Percentiles rank a stretch among this genome's conserved stretches.
phyloP scores from a whole-genome alignment of 208 protist species.

The Wallacemonas sp. region DNA sequence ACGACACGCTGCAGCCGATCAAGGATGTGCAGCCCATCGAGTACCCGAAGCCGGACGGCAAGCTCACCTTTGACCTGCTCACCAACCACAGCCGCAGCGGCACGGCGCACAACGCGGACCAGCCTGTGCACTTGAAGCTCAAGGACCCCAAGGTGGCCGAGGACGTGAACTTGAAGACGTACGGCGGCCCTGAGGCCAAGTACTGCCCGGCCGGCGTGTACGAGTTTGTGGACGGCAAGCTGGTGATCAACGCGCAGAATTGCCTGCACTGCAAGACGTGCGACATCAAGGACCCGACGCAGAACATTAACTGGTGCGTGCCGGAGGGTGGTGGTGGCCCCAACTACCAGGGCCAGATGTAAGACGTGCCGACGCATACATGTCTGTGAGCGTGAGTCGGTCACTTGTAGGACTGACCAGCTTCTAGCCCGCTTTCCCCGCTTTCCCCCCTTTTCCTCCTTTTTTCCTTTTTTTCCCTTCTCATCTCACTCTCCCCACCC shows the following conservation, averaged over 20 bases:
- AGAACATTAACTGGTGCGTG: conserved; percentile 97
- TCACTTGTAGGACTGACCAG: no score
- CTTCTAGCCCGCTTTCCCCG: background rate
- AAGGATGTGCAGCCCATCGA: conserved; percentile 84
- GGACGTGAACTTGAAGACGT: conserved; percentile 87
- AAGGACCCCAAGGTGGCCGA: conserved; percentile 69
- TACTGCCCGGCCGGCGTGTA: conserved; percentile 98
- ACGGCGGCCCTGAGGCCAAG: conserved; percentile 92
- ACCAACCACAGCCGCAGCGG: conserved; percentile 94
- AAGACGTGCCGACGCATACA: conserved; percentile 18
- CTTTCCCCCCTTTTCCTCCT: background rate
- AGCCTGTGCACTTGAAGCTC: conserved; percentile 94
- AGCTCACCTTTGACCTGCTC: conserved; percentile 97
- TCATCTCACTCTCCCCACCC: background rate
- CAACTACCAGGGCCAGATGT: conserved; percentile 88
- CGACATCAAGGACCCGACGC: conserved; percentile 98
- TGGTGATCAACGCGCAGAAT: conserved; percentile 98
- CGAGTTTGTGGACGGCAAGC: conserved; percentile 87
- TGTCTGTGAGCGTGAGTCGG: no score
- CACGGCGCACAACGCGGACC: conserved; percentile 97
- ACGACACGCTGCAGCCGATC: conserved; percentile 71
- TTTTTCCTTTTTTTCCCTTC: conserved; percentile 17
- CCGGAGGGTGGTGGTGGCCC: conserved; percentile 93
- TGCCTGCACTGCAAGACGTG: conserved; percentile 99
- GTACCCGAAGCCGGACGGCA: conserved; percentile 97